Evolutionary conservation across 2,329 filamentous ascomycete genomes (phyloP).

Genomic region (Mycocentrospora acerina): DNA sequence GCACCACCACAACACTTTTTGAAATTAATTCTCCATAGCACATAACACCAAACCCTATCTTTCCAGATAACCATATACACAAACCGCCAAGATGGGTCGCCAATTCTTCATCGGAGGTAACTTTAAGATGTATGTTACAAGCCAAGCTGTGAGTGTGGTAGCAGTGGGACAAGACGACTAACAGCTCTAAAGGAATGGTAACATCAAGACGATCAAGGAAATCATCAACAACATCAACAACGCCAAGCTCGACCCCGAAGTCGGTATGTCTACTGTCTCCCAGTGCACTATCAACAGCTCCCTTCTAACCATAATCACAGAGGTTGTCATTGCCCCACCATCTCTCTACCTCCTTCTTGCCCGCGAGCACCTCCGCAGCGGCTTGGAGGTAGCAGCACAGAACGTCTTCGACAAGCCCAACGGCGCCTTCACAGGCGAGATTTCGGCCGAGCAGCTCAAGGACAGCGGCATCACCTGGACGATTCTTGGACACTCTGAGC

Average conservation of each 20-base stretch:
- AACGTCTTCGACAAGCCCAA: conserved; percentile 98
- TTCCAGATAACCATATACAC: conserved; percentile 1
- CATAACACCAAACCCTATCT: conserved; percentile 8
- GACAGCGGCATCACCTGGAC: conserved; percentile 88
- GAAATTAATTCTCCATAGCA: conserved; percentile 5
- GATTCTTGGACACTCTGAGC: conserved; percentile 92
- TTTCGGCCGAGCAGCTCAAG: conserved; percentile 86
- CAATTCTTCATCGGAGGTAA: conserved; percentile 98
- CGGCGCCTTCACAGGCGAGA: conserved; percentile 96
- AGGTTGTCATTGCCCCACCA: conserved; percentile 93
- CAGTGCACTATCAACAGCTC: conserved; percentile 3
- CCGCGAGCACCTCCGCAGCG: conserved; percentile 72
- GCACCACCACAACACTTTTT: conserved; percentile 17
- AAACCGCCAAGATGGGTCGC: conserved; percentile 73
- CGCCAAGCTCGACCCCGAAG: conserved; percentile 74
- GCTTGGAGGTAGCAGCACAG: conserved; percentile 86
- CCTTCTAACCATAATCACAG: conserved; percentile 48
- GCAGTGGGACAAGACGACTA: conserved; percentile 10
- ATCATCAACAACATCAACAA: conserved; percentile 90
- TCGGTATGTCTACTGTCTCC: conserved; percentile 58
- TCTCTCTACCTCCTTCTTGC: conserved; percentile 86
- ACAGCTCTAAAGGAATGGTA: conserved; percentile 75
- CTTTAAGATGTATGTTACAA: conserved; percentile 84
- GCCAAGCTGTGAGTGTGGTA: conserved; percentile 26
- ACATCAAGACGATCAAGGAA: conserved; percentile 81